Conservation (phyloP, 23 red algal species). For the Gracilaria caudata region DNA sequence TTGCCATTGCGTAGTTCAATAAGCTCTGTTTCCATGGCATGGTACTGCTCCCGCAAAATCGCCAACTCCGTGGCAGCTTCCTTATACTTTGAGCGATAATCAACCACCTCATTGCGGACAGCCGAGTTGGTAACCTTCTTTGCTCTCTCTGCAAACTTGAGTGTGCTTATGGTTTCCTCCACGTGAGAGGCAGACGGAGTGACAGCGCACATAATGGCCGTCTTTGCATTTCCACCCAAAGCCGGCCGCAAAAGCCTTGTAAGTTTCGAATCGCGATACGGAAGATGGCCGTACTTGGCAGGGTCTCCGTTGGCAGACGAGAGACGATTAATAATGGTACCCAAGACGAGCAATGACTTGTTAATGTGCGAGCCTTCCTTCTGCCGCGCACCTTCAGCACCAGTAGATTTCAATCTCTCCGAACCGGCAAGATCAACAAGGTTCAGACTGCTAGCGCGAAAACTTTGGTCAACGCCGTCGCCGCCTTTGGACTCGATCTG, state of each 20-base stretch:
- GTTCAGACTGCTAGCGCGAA: slow-evolving; percentile 67
- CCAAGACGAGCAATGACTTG: slow-evolving; percentile 77
- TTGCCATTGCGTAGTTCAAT: not conserved
- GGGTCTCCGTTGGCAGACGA: slow-evolving; percentile 45
- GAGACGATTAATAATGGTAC: slow-evolving; percentile 89
- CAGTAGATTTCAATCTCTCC: slow-evolving; percentile 83
- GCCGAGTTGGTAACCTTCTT: slow-evolving; percentile 89
- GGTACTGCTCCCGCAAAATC: slow-evolving; percentile 51
- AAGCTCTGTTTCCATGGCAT: slow-evolving; percentile 43
- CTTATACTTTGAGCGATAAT: slow-evolving; percentile 83
- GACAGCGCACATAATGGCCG: slow-evolving; percentile 78
- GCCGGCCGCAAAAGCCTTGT: slow-evolving; percentile 83
- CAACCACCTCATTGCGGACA: slow-evolving; percentile 83
- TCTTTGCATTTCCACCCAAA: slow-evolving; percentile 92
- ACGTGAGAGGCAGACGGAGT: slow-evolving; percentile 69
- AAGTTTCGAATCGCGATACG: slow-evolving; percentile 90
- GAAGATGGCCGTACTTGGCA: slow-evolving; percentile 65
- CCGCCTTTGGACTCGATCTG: slow-evolving; percentile 75
- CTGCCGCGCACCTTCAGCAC: slow-evolving; percentile 75
- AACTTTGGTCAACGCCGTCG: slow-evolving; percentile 50
- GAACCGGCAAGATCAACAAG: slow-evolving; percentile 96
- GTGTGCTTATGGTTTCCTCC: slow-evolving; percentile 90
- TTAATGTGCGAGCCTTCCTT: slow-evolving; percentile 93
- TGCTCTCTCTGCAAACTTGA: slow-evolving; percentile 96
- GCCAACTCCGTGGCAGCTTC: slow-evolving; percentile 74